Percentiles rank a stretch among this genome's conserved stretches.
Conservation (phyloP, 805 yeast species). For the Yamadazyma takamatsuzukensis region DNA sequence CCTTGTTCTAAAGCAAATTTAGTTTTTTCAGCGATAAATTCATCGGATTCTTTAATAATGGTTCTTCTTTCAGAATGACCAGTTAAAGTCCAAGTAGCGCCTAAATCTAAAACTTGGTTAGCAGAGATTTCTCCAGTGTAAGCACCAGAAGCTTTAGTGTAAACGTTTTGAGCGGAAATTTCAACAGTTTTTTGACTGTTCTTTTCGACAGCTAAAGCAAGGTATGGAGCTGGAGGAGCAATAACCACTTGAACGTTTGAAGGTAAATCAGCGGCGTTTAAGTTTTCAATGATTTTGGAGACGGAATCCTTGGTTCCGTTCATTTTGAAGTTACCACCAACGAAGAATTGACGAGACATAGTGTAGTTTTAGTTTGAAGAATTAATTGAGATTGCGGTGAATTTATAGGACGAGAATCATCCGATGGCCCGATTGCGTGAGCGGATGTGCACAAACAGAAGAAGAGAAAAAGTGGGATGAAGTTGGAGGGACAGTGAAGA, state of each 20-base stretch:
- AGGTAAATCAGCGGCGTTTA: constrained; percentile 76
- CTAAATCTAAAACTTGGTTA: constrained; percentile 81
- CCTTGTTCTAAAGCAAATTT: constrained; percentile 90
- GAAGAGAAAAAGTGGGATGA: neutral
- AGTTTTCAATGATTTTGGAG: constrained; percentile 74
- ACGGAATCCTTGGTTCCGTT: constrained; percentile 91
- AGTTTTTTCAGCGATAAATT: constrained; percentile 89
- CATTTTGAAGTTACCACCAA: constrained; percentile 99
- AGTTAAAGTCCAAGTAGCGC: constrained; percentile 89
- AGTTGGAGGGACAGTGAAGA: neutral
- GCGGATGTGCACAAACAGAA: too few species aligned
- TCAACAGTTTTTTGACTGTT: constrained; percentile 70
- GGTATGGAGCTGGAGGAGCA: constrained; percentile 94
- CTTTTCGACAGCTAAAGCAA: constrained; percentile 66
- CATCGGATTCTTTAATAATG: constrained; percentile 84
- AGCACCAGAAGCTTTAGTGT: constrained; percentile 87
- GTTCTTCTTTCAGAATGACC: constrained; percentile 99
- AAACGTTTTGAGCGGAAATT: constrained; percentile 90
- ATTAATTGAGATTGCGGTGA: neutral
- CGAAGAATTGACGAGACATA: constrained; percentile 89
- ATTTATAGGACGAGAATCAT: constrained; percentile 12
- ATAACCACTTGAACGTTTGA: constrained; percentile 85
- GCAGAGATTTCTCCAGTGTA: constrained; percentile 97
- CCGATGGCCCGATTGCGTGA: constrained; percentile 11
- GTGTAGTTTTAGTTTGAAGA: constrained; percentile 7